A percentile compares a stretch with the other conserved stretches of the same genome.
phyloP scores from a whole-genome alignment of 176 grass and related monocot species.

The Cymbopogon citratus region DNA sequence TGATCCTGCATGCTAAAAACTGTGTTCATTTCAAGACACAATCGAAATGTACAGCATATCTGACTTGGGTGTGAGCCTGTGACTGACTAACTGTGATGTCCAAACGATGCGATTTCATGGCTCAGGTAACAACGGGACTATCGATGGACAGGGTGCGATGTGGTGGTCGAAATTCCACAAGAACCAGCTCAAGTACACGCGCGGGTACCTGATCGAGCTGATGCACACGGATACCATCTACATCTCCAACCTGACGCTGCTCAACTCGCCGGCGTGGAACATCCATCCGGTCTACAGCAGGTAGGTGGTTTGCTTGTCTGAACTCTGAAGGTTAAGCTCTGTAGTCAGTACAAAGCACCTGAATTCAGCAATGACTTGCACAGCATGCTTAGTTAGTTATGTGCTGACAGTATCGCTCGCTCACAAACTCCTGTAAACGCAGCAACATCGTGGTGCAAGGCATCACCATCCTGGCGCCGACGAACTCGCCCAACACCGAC shows the following conservation, averaged over 20 bases:
- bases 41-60: not conserved
- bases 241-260: conserved; percentile 82
- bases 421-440: not conserved
- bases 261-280: conserved; percentile 92
- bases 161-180: conserved; percentile 91
- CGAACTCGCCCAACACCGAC: conserved; percentile 80
- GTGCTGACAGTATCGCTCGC: not conserved
- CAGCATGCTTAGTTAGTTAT: not conserved
- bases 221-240: conserved; percentile 54
- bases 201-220: conserved; percentile 79
- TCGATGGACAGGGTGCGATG: conserved; percentile 72
- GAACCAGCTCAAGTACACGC: conserved; percentile 84
- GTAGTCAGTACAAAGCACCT: not conserved
- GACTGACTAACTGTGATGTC: not conserved
- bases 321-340: not conserved
- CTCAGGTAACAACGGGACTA: conserved; percentile 67
- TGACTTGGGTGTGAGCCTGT: not conserved
- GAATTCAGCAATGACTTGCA: not conserved
- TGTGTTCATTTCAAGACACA: not conserved
- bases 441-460: conserved; percentile 65
- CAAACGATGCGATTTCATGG: not conserved
- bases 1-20: not conserved
- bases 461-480: conserved; percentile 77
- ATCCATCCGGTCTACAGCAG: conserved; percentile 90
- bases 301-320: not conserved